A percentile compares a stretch with the other conserved stretches of the same genome.
phyloP scores from a whole-genome alignment of 2,329 filamentous ascomycete genomes.

The Huntiella decipiens region DNA sequence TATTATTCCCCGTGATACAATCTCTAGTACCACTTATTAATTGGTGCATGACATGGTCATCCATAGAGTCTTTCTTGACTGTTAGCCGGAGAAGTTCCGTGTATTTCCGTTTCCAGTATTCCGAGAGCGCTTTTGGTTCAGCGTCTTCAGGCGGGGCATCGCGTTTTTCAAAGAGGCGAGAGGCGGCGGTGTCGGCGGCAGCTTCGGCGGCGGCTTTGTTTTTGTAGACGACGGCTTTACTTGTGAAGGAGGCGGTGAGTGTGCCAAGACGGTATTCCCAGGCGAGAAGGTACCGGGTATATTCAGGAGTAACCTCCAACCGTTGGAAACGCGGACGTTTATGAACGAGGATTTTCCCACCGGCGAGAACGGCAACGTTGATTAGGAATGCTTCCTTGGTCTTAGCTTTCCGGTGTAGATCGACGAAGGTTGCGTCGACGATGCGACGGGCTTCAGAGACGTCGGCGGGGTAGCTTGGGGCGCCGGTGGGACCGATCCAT shows the following conservation, averaged over 20 bases:
- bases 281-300: slow-evolving; percentile 7
- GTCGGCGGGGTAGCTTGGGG: slow-evolving; percentile 23
- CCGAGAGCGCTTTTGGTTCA: not conserved
- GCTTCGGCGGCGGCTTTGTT: not conserved
- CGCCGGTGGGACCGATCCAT: slow-evolving; percentile 32
- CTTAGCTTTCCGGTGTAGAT: slow-evolving; percentile 29
- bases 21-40: not conserved
- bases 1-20: not conserved
- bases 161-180: not conserved
- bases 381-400: slow-evolving; percentile 38
- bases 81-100: slow-evolving; percentile 6
- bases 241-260: slow-evolving; percentile 6
- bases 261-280: slow-evolving; percentile 10
- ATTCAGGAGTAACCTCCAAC: slow-evolving; percentile 2
- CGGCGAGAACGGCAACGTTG: slow-evolving; percentile 38
- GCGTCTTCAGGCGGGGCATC: slow-evolving; percentile 4
- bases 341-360: slow-evolving; percentile 31
- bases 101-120: slow-evolving; percentile 10
- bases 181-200: slow-evolving; percentile 1
- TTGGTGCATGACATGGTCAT: not conserved
- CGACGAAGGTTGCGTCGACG: slow-evolving; percentile 32
- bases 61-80: slow-evolving; percentile 2
- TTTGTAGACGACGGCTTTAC: slow-evolving; percentile 6
- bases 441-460: slow-evolving; percentile 36
- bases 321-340: slow-evolving; percentile 9